Percentiles rank a stretch among this genome's conserved stretches.
Conservation (phyloP, 768 basidiomycete genomes). For the Piloderma croceum region DNA sequence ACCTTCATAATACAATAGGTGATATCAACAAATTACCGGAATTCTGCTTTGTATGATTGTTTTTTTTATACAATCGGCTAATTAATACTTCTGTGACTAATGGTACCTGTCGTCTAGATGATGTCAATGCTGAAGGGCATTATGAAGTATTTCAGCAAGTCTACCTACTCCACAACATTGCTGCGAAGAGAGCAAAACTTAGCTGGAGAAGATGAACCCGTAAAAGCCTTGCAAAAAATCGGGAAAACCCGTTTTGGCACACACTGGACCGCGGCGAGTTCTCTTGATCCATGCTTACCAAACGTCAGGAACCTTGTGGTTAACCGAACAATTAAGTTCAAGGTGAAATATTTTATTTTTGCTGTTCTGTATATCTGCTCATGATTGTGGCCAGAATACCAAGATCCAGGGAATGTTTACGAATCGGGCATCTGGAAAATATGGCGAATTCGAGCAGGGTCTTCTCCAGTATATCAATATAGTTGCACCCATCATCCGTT, state of each 20-base stretch:
- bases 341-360: too few relatives aligned
- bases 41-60: constrained; percentile 8
- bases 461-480: constrained; percentile 15
- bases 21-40: constrained; percentile 13
- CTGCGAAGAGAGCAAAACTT: constrained; percentile 7
- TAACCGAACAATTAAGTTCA: constrained; percentile 1
- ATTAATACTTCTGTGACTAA: too few relatives aligned
- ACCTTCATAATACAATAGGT: constrained; percentile 12
- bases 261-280: constrained; percentile 4
- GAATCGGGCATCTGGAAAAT: too few relatives aligned
- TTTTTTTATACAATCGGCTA: too few relatives aligned
- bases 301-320: constrained; percentile 8
- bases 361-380: too few relatives aligned
- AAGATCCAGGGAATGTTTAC: too few relatives aligned
- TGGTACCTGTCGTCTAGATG: constrained; percentile 2
- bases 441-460: constrained; percentile 7
- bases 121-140: constrained; percentile 2
- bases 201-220: too few relatives aligned
- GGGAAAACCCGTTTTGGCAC: constrained; percentile 8
- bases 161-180: constrained; percentile 5
- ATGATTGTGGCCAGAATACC: too few relatives aligned
- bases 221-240: background rate
- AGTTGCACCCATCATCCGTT: constrained; percentile 15
- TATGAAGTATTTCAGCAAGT: constrained; percentile 12
- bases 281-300: constrained; percentile 6